Evolutionary conservation across 495 filamentous ascomycete species (phyloP).

Genomic region (Aspergillus leporis): DNA sequence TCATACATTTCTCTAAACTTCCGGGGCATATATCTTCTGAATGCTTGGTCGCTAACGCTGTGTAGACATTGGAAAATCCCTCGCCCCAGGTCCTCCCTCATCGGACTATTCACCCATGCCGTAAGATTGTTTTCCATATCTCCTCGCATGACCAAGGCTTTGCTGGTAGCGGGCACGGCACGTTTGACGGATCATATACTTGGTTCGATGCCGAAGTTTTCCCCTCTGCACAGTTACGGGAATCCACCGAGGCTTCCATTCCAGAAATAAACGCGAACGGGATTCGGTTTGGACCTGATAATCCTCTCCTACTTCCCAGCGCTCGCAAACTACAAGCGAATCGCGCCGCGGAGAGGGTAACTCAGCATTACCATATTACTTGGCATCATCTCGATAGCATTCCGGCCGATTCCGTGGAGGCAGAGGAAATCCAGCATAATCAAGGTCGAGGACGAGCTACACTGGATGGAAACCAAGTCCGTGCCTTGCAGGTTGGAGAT

Average conservation of each 20-base stretch:
- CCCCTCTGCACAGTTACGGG: conserved; percentile 23
- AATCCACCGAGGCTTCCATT: conserved; percentile 6
- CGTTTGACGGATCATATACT: conserved; percentile 60
- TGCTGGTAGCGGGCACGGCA: conserved; percentile 41
- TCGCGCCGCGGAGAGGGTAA: conserved; percentile 28
- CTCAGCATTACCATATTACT: conserved; percentile 47
- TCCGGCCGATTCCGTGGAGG: conserved; percentile 46
- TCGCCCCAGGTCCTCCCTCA: conserved; percentile 35
- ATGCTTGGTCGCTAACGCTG: not conserved
- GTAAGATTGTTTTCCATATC: conserved; percentile 65
- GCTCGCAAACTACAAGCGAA: conserved; percentile 57
- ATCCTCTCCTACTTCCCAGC: conserved; percentile 43
- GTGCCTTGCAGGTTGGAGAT: conserved; percentile 61
- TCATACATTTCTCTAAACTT: not conserved
- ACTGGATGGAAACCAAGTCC: conserved; percentile 56
- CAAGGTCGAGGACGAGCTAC: conserved; percentile 55
- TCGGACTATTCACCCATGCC: conserved; percentile 40
- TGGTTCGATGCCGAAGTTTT: conserved; percentile 68
- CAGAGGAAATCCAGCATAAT: conserved; percentile 32
- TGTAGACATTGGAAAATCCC: conserved; percentile 16
- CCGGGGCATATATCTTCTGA: conserved; percentile 5
- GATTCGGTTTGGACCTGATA: conserved; percentile 24
- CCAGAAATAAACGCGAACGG: conserved; percentile 13
- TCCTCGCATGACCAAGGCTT: conserved; percentile 68
- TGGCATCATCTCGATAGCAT: conserved; percentile 58